Evolutionary conservation across 192 early-diverging fungal genomes (phyloP).

Genomic region (Backusella parvicylindrica): DNA sequence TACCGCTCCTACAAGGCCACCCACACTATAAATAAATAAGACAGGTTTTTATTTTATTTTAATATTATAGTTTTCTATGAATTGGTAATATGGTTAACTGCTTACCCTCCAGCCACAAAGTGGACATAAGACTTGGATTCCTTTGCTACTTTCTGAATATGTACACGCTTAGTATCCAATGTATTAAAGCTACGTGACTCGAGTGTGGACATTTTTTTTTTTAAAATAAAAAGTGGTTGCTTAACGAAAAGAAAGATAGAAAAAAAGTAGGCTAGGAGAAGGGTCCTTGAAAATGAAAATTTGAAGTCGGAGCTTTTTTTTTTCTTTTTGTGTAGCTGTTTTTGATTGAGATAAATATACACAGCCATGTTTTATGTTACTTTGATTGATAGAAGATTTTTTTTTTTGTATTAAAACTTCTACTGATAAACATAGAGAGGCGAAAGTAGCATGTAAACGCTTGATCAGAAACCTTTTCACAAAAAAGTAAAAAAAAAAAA

Average conservation of each 20-base stretch:
- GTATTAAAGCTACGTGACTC: neutral
- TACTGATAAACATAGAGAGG: too few species aligned
- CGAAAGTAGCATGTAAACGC: too few species aligned
- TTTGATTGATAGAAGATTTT: too few species aligned
- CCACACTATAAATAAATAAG: constrained; percentile 42
- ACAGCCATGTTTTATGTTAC: too few species aligned
- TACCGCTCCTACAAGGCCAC: constrained; percentile 80
- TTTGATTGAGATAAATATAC: too few species aligned
- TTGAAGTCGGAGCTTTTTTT: neutral
- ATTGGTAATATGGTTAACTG: too few species aligned
- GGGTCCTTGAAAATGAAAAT: neutral
- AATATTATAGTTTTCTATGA: neutral
- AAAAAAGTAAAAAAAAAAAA: too few species aligned
- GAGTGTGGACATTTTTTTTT: neutral
- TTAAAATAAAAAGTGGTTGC: neutral
- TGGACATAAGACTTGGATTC: constrained; percentile 42
- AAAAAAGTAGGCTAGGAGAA: neutral
- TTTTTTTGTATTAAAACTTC: too few species aligned
- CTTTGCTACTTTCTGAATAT: constrained; percentile 9
- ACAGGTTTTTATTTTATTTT: neutral
- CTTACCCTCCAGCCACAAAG: constrained; percentile 68
- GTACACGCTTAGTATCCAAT: neutral
- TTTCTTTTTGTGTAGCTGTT: neutral
- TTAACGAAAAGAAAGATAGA: neutral
- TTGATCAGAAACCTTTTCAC: too few species aligned